A percentile compares a stretch with the other conserved stretches of the same genome.
Conservation (phyloP, 352 stramenopile species). For the Blastocystis sp. region DNA sequence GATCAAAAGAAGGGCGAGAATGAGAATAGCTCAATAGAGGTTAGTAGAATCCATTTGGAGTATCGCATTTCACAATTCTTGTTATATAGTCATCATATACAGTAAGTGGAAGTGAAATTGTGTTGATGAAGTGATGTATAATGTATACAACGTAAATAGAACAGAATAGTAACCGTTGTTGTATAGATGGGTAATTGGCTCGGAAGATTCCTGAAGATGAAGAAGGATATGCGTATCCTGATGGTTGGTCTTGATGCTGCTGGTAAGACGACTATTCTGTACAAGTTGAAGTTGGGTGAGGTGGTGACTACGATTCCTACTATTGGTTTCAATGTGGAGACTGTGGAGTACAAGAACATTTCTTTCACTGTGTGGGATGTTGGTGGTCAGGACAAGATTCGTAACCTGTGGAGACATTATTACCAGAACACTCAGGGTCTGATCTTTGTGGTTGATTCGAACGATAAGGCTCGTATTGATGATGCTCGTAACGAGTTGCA, state of each 20-base stretch:
- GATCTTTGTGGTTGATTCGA: conserved; percentile 99
- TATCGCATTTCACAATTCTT: conserved; percentile 63
- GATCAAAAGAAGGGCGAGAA: neutral
- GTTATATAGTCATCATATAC: neutral
- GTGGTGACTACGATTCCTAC: conserved; percentile 85
- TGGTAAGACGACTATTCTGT: conserved; percentile 91
- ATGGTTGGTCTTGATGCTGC: conserved; percentile 90
- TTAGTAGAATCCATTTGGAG: conserved; percentile 48
- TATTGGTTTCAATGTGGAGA: conserved; percentile 97
- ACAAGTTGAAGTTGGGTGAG: conserved; percentile 87
- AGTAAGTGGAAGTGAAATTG: conserved; percentile 41
- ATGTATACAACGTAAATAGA: neutral
- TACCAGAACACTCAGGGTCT: conserved; percentile 98
- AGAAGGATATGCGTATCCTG: conserved; percentile 85
- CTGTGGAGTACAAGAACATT: conserved; percentile 99
- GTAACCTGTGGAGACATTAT: conserved; percentile 96
- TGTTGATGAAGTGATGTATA: neutral
- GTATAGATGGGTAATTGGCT: conserved; percentile 66
- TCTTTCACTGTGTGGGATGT: conserved; percentile 98
- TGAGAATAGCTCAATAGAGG: conserved; percentile 21
- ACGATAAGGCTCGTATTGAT: conserved; percentile 94
- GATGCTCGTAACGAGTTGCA: conserved; percentile 92
- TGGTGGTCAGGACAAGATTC: conserved; percentile 94
- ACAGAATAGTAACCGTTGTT: neutral
- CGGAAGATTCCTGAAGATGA: conserved; percentile 70